Base-by-base conservation (phyloP, 192 early-diverging fungal species). In the Podila epigama region DNA sequence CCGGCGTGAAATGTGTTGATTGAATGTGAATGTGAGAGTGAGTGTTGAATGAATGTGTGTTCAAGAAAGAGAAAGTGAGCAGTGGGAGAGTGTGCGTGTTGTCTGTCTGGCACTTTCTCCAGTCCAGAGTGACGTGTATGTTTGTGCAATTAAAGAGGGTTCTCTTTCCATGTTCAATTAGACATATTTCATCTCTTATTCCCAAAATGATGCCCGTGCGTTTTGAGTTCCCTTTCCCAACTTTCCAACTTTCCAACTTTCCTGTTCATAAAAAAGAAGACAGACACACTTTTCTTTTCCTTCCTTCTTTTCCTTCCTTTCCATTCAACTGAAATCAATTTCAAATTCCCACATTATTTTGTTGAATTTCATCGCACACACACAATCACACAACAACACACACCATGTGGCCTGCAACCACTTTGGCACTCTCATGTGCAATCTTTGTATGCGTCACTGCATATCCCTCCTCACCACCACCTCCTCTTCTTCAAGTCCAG, bases 401-500 rank as follows among this genome's bases (percentile, higher is more conserved):
- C n/a, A n/a, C n/a, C n/a, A n/a, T 52, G 18, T 67, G 60, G 60
- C 52, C 58, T 9, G 44, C 67, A 5, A 34, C 67, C 41, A 35
- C 51, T 22, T 28, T 69, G 41, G 66, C 61, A 22, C 66, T 69
- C 36, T 60, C 58, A 12, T 68, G 56, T 22, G 40, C 51, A 12
- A 51, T 29, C 40, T 20, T 57, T 12, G 61, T 65, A 36, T 33
- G 51, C 18, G 31, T n/a, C n/a, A n/a, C 63, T 10, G 61, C 75
- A 37, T 63, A 55, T 33, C 67, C 66, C 12, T 59, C 62, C 22
- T 58, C 41, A 28, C 34, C 27, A 15, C 34, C 11, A 34, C 64
- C 37, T 13, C 57, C 51, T 18, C 31, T 58, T 20, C 22, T 50
- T 9, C 59, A 29, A 39, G 51, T 25, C 25, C 63, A 53, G 28